phyloP scores from a whole-genome alignment of 306 rosid genomes.

The Castanea crenata region DNA sequence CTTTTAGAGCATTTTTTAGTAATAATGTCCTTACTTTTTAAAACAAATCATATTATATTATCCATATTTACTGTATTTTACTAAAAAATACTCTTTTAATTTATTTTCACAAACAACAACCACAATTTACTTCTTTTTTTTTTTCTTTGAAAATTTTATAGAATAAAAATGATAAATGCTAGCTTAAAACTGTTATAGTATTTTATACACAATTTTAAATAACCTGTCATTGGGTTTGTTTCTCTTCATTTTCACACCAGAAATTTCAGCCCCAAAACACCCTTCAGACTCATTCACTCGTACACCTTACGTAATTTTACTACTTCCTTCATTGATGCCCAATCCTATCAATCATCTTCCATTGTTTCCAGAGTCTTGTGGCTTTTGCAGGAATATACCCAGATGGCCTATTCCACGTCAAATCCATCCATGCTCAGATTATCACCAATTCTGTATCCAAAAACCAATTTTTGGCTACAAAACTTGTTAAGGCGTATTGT shows the following conservation, averaged over 20 bases:
- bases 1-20: too few species aligned
- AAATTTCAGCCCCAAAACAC: background rate
- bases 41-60: too few species aligned
- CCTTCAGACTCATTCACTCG: conserved; percentile 22
- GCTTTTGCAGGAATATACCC: conserved; percentile 39
- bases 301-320: conserved; percentile 12
- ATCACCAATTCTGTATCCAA: conserved; percentile 28
- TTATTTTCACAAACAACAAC: too few species aligned
- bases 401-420: conserved; percentile 42
- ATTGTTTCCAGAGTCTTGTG: conserved; percentile 30
- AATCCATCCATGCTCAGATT: conserved; percentile 60
- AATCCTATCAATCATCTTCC: conserved; percentile 26
- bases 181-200: too few species aligned
- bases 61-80: too few species aligned
- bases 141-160: too few species aligned
- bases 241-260: conserved; percentile 30
- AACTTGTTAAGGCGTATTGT: conserved; percentile 39
- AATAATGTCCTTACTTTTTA: too few species aligned
- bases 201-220: too few species aligned
- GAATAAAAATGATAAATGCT: too few species aligned
- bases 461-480: conserved; percentile 46
- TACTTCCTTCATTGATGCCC: conserved; percentile 27
- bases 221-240: background rate
- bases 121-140: too few species aligned
- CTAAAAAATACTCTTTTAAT: too few species aligned